Evolutionary conservation across 2,329 filamentous ascomycete genomes (phyloP).

Genomic region (Neofusicoccum sp.): DNA sequence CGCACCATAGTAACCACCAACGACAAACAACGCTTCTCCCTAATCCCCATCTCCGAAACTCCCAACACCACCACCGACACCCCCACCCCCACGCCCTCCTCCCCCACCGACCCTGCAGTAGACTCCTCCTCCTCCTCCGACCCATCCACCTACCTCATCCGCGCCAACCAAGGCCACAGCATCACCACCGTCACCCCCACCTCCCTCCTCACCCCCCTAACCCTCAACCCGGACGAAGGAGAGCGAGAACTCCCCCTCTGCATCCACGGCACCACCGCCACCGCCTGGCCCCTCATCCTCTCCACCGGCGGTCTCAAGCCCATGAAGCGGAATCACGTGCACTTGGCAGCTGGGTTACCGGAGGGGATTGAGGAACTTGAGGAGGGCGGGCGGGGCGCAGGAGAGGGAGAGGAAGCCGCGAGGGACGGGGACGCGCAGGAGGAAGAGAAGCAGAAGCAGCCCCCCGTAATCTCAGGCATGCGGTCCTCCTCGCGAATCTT

Average conservation of each 20-base stretch:
- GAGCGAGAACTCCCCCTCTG: conserved; percentile 64
- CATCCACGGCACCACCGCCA: conserved; percentile 86
- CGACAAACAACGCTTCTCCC: conserved; percentile 86
- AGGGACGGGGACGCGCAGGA: neutral
- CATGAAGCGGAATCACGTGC: conserved; percentile 86
- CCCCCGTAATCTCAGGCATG: conserved; percentile 76
- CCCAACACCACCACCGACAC: conserved; percentile 12
- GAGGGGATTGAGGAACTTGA: conserved; percentile 37
- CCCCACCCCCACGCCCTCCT: conserved; percentile 3
- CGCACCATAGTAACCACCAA: conserved; percentile 67
- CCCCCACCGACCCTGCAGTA: conserved; percentile 15
- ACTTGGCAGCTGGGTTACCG: conserved; percentile 77
- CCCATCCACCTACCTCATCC: conserved; percentile 75
- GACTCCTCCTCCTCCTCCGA: conserved; percentile 25
- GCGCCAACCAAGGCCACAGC: conserved; percentile 92
- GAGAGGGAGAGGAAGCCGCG: conserved; percentile 6
- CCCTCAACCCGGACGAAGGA: neutral
- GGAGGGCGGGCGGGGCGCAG: conserved; percentile 1
- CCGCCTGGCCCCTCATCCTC: conserved; percentile 73
- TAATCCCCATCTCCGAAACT: conserved; percentile 56
- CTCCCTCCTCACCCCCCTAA: conserved; percentile 67
- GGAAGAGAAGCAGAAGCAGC: conserved; percentile 14
- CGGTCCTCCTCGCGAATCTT: conserved; percentile 60
- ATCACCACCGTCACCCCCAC: conserved; percentile 69
- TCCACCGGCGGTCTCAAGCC: conserved; percentile 71